Evolutionary conservation across 2,329 filamentous ascomycete genomes (phyloP).

Genomic region (Talaromyces sp.): DNA sequence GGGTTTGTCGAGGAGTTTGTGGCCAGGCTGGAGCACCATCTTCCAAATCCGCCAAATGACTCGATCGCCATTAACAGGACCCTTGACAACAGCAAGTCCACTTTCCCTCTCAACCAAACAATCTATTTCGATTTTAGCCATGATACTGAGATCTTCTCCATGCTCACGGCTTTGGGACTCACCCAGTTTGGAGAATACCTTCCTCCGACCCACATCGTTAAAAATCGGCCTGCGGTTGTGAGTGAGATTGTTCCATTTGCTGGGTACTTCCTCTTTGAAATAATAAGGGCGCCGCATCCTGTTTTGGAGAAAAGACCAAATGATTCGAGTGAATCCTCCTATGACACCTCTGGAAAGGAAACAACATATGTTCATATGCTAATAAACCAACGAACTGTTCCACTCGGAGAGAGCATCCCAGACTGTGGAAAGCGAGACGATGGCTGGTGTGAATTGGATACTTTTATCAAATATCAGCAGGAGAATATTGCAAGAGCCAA

Average conservation of each 20-base stretch:
- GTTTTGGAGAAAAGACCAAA: conserved; percentile 49
- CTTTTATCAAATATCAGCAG: conserved; percentile 60
- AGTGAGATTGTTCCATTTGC: conserved; percentile 66
- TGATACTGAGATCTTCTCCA: conserved; percentile 65
- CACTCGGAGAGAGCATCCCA: conserved; percentile 59
- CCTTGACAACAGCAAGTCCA: conserved; percentile 50
- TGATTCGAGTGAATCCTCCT: conserved; percentile 9
- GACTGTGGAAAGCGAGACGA: conserved; percentile 62
- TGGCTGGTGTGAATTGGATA: conserved; percentile 69
- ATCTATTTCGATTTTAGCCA: conserved; percentile 75
- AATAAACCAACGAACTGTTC: conserved; percentile 67
- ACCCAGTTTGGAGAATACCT: conserved; percentile 60
- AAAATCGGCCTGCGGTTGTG: conserved; percentile 58
- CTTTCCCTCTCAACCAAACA: conserved; percentile 67
- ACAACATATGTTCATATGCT: conserved; percentile 70
- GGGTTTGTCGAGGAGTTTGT: conserved; percentile 69
- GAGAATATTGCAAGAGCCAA: conserved; percentile 52
- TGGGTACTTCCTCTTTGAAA: conserved; percentile 66
- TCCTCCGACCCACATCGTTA: conserved; percentile 50
- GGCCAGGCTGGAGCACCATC: conserved; percentile 50
- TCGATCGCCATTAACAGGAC: conserved; percentile 42
- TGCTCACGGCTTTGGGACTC: conserved; percentile 67
- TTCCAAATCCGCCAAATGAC: conserved; percentile 16
- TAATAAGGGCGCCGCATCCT: conserved; percentile 63
- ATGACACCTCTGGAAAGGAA: conserved; percentile 40